A percentile compares a stretch with the other conserved stretches of the same genome.
Conservation (phyloP, 1,139 yeast genomes). For the Magnusiomyces suaveolens region DNA sequence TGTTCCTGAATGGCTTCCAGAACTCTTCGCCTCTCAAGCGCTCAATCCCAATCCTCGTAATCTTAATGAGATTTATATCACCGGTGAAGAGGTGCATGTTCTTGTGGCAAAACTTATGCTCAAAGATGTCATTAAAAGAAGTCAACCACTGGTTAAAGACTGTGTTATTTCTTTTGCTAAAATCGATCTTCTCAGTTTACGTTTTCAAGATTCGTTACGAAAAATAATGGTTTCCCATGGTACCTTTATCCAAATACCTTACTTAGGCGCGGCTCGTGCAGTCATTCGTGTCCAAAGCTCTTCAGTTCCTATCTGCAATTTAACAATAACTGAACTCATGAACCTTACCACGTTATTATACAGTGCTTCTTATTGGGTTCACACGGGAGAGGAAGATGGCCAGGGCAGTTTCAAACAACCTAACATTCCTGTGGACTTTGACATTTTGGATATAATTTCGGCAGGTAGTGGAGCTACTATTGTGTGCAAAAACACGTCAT, state of each 20-base stretch:
- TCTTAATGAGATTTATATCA: background rate
- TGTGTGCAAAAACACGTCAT: conserved; percentile 23
- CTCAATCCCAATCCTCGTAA: conserved; percentile 6
- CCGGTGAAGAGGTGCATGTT: conserved; percentile 32
- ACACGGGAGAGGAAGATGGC: conserved; percentile 23
- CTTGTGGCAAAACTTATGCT: conserved; percentile 35
- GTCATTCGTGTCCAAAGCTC: conserved; percentile 49
- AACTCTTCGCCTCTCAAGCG: conserved; percentile 34
- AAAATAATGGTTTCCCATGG: conserved; percentile 56
- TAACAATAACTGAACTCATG: conserved; percentile 45
- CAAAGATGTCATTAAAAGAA: conserved; percentile 35
- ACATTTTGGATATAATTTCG: conserved; percentile 32
- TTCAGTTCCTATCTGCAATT: conserved; percentile 44
- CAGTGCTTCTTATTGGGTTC: conserved; percentile 28
- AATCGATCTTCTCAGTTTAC: conserved; percentile 36
- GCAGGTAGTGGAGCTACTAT: conserved; percentile 33
- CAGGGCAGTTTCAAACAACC: conserved; percentile 20
- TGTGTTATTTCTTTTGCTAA: conserved; percentile 41
- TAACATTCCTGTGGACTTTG: conserved; percentile 23
- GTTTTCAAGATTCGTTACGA: conserved; percentile 28
- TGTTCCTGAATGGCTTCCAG: conserved; percentile 54
- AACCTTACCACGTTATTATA: conserved; percentile 41
- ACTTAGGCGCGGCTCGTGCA: conserved; percentile 41
- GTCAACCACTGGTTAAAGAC: conserved; percentile 42
- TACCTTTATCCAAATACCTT: conserved; percentile 58